Evolutionary conservation across 805 yeast genomes (phyloP).

Genomic region (Candida germanica): DNA sequence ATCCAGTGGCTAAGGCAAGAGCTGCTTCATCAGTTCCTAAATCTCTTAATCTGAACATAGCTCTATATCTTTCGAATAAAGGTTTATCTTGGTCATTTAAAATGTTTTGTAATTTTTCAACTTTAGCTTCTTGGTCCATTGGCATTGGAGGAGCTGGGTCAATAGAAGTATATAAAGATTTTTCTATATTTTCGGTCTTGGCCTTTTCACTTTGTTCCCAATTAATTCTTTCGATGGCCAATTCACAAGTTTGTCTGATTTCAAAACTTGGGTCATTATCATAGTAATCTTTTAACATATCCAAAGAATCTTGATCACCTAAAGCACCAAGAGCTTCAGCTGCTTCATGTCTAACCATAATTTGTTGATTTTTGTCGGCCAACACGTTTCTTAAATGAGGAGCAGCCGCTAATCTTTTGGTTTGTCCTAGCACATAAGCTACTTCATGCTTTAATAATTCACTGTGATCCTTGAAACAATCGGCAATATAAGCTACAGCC

Average conservation of each 20-base stretch:
- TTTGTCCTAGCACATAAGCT: constrained; percentile 96
- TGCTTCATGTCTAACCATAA: constrained; percentile 99
- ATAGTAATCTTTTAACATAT: constrained; percentile 59
- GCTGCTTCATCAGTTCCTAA: constrained; percentile 92
- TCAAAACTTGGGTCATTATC: constrained; percentile 78
- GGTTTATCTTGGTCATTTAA: constrained; percentile 77
- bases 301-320: constrained; percentile 74
- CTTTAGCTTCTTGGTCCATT: constrained; percentile 47
- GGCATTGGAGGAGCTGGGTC: constrained; percentile 99
- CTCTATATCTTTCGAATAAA: constrained; percentile 92
- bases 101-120: constrained; percentile 61
- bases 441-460: constrained; percentile 96
- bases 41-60: constrained; percentile 97
- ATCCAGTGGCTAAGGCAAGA: constrained; percentile 86
- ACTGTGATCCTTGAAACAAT: constrained; percentile 74
- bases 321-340: constrained; percentile 98
- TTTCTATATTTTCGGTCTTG: constrained; percentile 66
- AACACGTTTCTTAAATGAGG: constrained; percentile 72
- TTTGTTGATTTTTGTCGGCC: constrained; percentile 63
- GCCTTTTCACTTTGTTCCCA: constrained; percentile 79
- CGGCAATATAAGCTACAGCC: constrained; percentile 82
- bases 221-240: constrained; percentile 89
- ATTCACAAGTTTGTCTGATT: constrained; percentile 95
- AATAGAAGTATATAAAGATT: constrained; percentile 77
- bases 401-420: constrained; percentile 77